A percentile compares a stretch with the other conserved stretches of the same genome.
phyloP scores from a whole-genome alignment of 2,329 filamentous ascomycete species.

The Diaporthe citriasiana region DNA sequence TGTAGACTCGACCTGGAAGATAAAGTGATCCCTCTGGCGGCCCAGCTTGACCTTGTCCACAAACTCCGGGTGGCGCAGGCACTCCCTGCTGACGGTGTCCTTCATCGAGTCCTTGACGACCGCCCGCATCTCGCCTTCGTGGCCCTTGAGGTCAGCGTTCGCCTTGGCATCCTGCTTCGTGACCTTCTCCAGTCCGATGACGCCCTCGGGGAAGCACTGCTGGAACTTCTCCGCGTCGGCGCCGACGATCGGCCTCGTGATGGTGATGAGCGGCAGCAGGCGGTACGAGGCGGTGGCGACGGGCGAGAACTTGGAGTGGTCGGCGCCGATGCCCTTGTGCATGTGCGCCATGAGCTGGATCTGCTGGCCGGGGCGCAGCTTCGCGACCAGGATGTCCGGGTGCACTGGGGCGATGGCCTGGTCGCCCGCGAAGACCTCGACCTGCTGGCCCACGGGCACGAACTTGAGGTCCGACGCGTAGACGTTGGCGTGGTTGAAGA shows the following conservation, averaged over 20 bases:
- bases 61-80: conserved; percentile 91
- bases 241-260: conserved; percentile 86
- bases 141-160: conserved; percentile 78
- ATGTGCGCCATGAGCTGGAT: conserved; percentile 92
- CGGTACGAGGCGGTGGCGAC: conserved; percentile 96
- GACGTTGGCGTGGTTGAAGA: conserved; percentile 88
- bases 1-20: conserved; percentile 94
- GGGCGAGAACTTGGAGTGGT: conserved; percentile 97
- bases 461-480: conserved; percentile 86
- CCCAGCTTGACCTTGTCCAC: conserved; percentile 95
- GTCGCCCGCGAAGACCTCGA: conserved; percentile 76
- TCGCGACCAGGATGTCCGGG: conserved; percentile 94
- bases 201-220: conserved; percentile 88
- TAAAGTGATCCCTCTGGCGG: conserved; percentile 93
- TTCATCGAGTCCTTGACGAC: conserved; percentile 91
- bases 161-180: conserved; percentile 74
- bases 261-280: conserved; percentile 88
- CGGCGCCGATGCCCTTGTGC: conserved; percentile 92
- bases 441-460: conserved; percentile 80
- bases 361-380: conserved; percentile 90
- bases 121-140: conserved; percentile 86
- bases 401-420: conserved; percentile 82
- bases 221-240: conserved; percentile 90
- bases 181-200: conserved; percentile 84
- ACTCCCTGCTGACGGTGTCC: conserved; percentile 95